Conservation (phyloP, 495 filamentous ascomycete species). For the Darksidea phi region DNA sequence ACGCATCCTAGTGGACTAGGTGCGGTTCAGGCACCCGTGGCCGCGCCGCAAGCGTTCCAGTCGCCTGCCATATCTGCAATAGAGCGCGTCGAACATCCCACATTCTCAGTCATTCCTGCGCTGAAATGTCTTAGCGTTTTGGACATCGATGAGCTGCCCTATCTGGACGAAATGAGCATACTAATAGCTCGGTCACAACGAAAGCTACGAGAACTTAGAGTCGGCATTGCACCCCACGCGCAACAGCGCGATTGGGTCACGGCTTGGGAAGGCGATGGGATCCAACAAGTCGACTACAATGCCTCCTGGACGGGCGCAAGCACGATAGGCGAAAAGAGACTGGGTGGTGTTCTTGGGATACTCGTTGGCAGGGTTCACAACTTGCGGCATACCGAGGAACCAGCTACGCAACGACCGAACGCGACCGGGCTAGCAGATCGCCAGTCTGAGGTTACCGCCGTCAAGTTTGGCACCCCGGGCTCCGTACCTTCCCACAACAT, state of each 20-base stretch:
- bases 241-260: conserved; percentile 58
- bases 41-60: conserved; percentile 27
- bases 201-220: conserved; percentile 69
- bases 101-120: conserved; percentile 79
- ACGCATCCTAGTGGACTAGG: conserved; percentile 29
- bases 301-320: conserved; percentile 34
- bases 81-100: conserved; percentile 73
- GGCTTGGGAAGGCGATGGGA: conserved; percentile 57
- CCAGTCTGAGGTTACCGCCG: background rate
- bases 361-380: conserved; percentile 66
- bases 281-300: conserved; percentile 60
- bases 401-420: background rate
- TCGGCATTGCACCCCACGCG: conserved; percentile 70
- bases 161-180: conserved; percentile 84
- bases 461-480: background rate
- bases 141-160: conserved; percentile 83
- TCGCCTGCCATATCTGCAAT: conserved; percentile 42
- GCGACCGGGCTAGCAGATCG: conserved; percentile 6
- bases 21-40: conserved; percentile 22
- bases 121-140: conserved; percentile 79
- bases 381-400: conserved; percentile 49
- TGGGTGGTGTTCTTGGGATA: conserved; percentile 75
- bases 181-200: conserved; percentile 72
- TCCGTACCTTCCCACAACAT: background rate
- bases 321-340: conserved; percentile 42